Evolutionary conservation across 176 grass and related monocot species (phyloP).

Genomic region (Aegilops umbellulata): DNA sequence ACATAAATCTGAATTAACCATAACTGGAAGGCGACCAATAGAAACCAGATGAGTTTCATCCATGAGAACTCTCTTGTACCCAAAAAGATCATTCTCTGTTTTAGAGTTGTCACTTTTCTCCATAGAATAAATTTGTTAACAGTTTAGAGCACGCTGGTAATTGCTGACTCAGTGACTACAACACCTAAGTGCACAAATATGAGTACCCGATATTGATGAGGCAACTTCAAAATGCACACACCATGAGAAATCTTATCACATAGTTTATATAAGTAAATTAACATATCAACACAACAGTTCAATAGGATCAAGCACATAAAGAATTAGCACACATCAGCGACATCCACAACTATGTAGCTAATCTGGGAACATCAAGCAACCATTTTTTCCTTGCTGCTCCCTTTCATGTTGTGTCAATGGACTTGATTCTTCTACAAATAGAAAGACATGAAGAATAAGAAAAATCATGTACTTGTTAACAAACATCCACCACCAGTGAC

Average conservation of each 20-base stretch:
- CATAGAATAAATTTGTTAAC: slow-evolving; percentile 69
- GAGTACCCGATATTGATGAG: background rate
- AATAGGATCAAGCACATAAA: background rate
- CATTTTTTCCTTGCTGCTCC: background rate
- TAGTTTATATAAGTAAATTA: background rate
- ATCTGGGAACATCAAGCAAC: background rate
- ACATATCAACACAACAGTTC: slow-evolving; percentile 10
- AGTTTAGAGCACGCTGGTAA: slow-evolving; percentile 32
- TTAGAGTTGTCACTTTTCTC: slow-evolving; percentile 87
- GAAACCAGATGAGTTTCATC: slow-evolving; percentile 54
- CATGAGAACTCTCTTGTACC: slow-evolving; percentile 38
- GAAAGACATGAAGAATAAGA: too few relatives aligned
- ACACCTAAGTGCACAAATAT: slow-evolving; percentile 23
- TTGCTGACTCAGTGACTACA: background rate
- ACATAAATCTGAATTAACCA: slow-evolving; percentile 85
- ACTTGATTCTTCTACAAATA: background rate
- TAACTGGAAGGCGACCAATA: slow-evolving; percentile 74
- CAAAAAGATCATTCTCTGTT: slow-evolving; percentile 58
- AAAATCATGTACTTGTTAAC: too few relatives aligned
- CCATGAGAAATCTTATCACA: background rate
- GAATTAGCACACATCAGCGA: background rate
- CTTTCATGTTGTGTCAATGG: background rate
- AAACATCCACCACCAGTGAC: too few relatives aligned
- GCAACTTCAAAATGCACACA: background rate
- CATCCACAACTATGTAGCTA: background rate